Evolutionary conservation across 805 yeast species (phyloP), one percentile per base, ranked within the genome.

Genomic region (Cyberlindnera meyerae): DNA sequence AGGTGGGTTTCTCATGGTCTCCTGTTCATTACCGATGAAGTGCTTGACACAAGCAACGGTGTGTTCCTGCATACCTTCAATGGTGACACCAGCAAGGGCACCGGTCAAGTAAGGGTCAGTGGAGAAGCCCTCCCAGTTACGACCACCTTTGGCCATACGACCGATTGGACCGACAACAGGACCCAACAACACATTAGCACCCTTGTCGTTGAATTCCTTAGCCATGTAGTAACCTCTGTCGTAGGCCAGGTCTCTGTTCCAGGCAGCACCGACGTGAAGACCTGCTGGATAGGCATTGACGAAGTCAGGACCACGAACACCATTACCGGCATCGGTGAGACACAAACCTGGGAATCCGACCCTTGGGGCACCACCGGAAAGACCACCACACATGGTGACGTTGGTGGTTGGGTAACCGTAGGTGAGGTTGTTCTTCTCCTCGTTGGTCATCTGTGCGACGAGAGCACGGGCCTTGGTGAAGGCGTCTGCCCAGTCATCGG

Each of bases 91-190:
- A 4, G 22, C 39, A 7, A 35, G 25, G 9, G 34, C 14, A 11
- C 39, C 39, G 15, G 39, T 27, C 29, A 35, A 35, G 24, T 35
- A 35, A 6, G 39, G 39, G n/a, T 35, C 39, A 24, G 26, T 35
- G 27, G 39, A 30, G 34, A 35, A 35, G 13, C 39, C 39, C n/a
- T 35, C 39, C 39, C 39, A 35, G 34, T 35, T 35, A 17, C 39
- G 27, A 5, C 39, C 39, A 26, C 39, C 39, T 3, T 24, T 13
- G 15, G 34, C 39, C 20, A 29, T 26, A 14, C 22, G 20, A 20
- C 39, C 39, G 16, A 35, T 22, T 7, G 39, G 39, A 4, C 39
- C 39, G n/a, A 35, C 39, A 20, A 35, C 39, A 18, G 39, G 39
- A 11, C 39, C 39, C 6, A 35, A 30, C 12, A 17, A 13, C 11